Evolutionary conservation across 176 grass and related monocot species (phyloP), one percentile per base, ranked within the genome.

Genomic region (Echinochloa phyllopogon): DNA sequence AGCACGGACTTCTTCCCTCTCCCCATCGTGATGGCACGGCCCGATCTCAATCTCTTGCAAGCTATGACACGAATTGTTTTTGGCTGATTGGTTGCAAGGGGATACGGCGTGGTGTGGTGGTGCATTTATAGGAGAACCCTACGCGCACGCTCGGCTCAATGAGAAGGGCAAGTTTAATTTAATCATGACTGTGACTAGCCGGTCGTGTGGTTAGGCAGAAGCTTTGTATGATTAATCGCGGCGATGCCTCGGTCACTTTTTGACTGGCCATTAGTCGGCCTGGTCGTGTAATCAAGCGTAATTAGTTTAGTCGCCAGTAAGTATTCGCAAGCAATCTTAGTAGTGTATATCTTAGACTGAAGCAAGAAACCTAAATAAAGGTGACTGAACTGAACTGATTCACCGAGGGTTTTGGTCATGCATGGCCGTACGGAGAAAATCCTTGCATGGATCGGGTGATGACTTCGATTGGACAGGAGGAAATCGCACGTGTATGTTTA

Each of bases 51-150:
- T n/a, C 48, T 24, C n/a, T 38, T 4, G 24, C 14, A 45, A 25
- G 16, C 45, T 74, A 21, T 14, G 39, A 38, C 67, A 59, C 20
- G 71, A 67, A 59, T 10, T 59, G 21, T 27, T 53, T 75, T 53
- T 75, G 23, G 45, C 56, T 62, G 27, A 49, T 76, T 52, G 73
- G 64, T 43, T 64, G 25, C 57, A 77, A 36, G 44, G 40, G 62
- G 76, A 51, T 63, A 20, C 24, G 21, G 20, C 20, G 6, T 58
- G 62, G 63, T n/a, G 20, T 12, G 0, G 23, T 1, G 15, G 64
- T 52, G 18, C 82, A 86, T 66, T 90, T 90, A 86, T 86, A 89
- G 71, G 62, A 18, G 40, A 1, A 10, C n/a, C 55, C 55, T n/a
- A 57, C 21, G 20, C 55, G 53, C 53, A n/a, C 55, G 21, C 56